Percentiles rank a stretch among this genome's conserved stretches.
phyloP scores from a whole-genome alignment of 345 rosid species.

The Passiflora organensis region DNA sequence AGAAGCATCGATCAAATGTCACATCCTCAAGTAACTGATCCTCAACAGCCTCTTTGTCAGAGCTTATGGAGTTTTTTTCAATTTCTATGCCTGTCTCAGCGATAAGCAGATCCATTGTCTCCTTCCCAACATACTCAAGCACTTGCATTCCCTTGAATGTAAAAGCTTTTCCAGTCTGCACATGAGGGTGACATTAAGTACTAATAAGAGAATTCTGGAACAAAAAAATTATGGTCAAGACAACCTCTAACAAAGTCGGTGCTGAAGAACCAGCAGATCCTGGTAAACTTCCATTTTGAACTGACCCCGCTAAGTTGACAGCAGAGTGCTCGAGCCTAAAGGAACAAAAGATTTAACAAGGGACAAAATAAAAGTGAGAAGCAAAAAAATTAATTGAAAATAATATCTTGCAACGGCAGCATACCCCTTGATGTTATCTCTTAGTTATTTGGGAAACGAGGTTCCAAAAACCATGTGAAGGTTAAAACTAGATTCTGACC shows the following conservation, averaged over 20 bases:
- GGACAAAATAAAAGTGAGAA: neutral
- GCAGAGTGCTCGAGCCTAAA: constrained; percentile 81
- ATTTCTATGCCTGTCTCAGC: constrained; percentile 73
- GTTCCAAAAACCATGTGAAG: too few relatives aligned
- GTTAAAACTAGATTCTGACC: too few relatives aligned
- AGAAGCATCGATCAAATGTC: constrained; percentile 95
- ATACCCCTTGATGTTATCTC: neutral
- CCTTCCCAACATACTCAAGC: constrained; percentile 92
- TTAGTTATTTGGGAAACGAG: too few relatives aligned
- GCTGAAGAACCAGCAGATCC: constrained; percentile 68
- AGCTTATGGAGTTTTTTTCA: constrained; percentile 47
- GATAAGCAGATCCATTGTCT: constrained; percentile 87
- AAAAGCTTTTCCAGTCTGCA: constrained; percentile 89
- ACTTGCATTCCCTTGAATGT: constrained; percentile 95
- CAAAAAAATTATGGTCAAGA: constrained; percentile 16
- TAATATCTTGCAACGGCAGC: neutral
- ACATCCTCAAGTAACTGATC: constrained; percentile 84
- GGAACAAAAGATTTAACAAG: neutral
- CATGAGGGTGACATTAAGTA: constrained; percentile 13
- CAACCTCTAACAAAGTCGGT: neutral
- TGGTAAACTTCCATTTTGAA: constrained; percentile 63
- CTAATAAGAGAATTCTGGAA: neutral
- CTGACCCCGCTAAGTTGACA: constrained; percentile 49
- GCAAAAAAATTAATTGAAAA: neutral
- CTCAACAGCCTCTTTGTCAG: constrained; percentile 39